These are phyloP conservation scores for Pichia sp. DNA, from an alignment of 1,139 yeast species.

Conservation along the genomic window DNA sequence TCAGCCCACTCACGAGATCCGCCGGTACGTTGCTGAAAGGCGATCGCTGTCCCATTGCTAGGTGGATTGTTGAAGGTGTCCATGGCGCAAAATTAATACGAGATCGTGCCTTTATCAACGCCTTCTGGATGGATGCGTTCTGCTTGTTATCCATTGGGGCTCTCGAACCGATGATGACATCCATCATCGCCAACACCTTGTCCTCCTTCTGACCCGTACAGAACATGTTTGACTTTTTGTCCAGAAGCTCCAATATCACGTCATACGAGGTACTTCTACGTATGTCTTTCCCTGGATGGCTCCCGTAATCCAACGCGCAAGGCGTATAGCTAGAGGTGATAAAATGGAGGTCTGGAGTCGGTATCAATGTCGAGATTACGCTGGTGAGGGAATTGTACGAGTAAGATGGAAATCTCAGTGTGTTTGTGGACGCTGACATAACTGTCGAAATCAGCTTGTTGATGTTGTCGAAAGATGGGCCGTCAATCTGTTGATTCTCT, in stretches of 20 bases:
- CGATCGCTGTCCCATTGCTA: slow-evolving; percentile 73
- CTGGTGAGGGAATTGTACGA: slow-evolving; percentile 85
- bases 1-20: slow-evolving; percentile 58
- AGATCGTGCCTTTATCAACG: slow-evolving; percentile 71
- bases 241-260: slow-evolving; percentile 74
- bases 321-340: slow-evolving; percentile 86
- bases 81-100: slow-evolving; percentile 82
- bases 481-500: slow-evolving; percentile 43
- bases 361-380: slow-evolving; percentile 75
- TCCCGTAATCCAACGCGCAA: slow-evolving; percentile 60
- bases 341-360: slow-evolving; percentile 88
- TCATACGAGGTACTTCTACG: slow-evolving; percentile 80
- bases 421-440: slow-evolving; percentile 79
- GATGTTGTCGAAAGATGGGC: slow-evolving; percentile 53
- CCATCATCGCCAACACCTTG: slow-evolving; percentile 66
- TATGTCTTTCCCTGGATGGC: slow-evolving; percentile 51
- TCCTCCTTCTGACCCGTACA: slow-evolving; percentile 42
- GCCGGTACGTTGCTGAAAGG: slow-evolving; percentile 41
- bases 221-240: slow-evolving; percentile 77
- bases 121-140: slow-evolving; percentile 72
- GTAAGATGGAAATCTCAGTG: slow-evolving; percentile 87
- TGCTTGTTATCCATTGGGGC: slow-evolving; percentile 7
- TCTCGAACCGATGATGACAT: slow-evolving; percentile 70
- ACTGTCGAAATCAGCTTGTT: slow-evolving; percentile 84
- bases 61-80: slow-evolving; percentile 76